Base-by-base conservation (phyloP, 169 alveolate genomes). In the Plasmodium gallinaceum region DNA sequence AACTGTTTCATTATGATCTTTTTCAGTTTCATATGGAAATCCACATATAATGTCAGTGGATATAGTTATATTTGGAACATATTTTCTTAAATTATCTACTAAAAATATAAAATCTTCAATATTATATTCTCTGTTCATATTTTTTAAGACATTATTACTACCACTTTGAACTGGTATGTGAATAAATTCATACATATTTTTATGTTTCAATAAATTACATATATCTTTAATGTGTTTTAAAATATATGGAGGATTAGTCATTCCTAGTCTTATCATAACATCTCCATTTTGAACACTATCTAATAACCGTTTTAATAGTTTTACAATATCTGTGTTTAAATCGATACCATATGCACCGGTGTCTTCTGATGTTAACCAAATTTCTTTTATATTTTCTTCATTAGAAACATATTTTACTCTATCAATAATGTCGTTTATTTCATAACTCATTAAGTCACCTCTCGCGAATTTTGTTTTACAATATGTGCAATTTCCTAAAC, bases 21-120 rank as follows among this genome's bases (percentile, higher is more conserved):
- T 97, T 43, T 96, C 98, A 8, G 96, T 96, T 91, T 99, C 99
- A 7, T 98, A 96, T 6, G 99, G 99, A 87, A 99, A 99, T 60
- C 99, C 99, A 90, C 99, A 99, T 61, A 99, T 99, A 86, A 99
- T 96, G 91, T 99, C 99, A 6, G 99, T 99, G 5, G 99, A 98
- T 26, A 99, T 93, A 5, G 99, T 96, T 76, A 98, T 94, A 65
- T 96, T 88, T 12, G 99, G 99, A 37, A 97, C 96, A 58, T 94
- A 83, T 72, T 89, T 94, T 2, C 95, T 43, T 32, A 98, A 93
- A 74, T 94, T 94, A 69, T 96, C 98, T 88, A 98, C 99, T 22
- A 97, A 93, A 71, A 91, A 90, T 64, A 87, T 93, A 86, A 99
- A 99, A 76, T 99, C 99, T 88, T 96, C 99, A 73, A 97, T 93